Evolutionary conservation across 2,329 filamentous ascomycete species (phyloP), one percentile per base, ranked within the genome.

Genomic region (Cadophora sp.): DNA sequence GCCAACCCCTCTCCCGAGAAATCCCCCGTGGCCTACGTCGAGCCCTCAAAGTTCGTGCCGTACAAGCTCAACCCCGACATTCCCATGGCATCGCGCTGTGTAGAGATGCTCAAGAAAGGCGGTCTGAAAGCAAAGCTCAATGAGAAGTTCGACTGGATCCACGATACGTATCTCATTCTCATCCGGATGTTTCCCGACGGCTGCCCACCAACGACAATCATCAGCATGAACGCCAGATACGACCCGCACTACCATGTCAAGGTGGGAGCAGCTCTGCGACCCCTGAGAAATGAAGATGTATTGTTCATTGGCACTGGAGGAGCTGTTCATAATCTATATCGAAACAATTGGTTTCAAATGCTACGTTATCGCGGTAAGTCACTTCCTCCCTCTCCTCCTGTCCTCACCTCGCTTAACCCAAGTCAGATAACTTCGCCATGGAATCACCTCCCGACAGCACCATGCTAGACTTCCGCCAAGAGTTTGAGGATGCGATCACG

Each of bases 321-420:
- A 43, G 85, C 89, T 0, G 89, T 92, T 0, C 89, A 91, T 77
- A 92, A 91, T 71, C 82, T 92, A 0, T 91, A 89, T 75, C 85
- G 89, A 20, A 91, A 92, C 74, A 75, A 82, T 50, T 91, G 88
- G 89, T 78, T 73, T 0, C 87, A 87, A 0, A 91, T 92, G 86
- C 73, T 91, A 18, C 79, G 58, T 3, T 68, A 74, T 62, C 51
- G 68, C 13, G 56, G 56, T 59, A 59, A 43, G 39, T 59, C 13
- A 16, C 30, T n/a, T 45, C n/a, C 1, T 45, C 16, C 5, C 22
- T 2, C 39, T 6, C 24, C 5, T 13, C 20, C 20, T n/a, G n/a
- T 16, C 48, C 24, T 30, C 20, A 14, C 22, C 56, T 45, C 39
- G 36, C 56, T 59, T 45, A 45, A 5, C 20, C 9, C 18, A 11